Conservation (phyloP, 345 rosid genomes). For the Streptanthus diversifolius region DNA sequence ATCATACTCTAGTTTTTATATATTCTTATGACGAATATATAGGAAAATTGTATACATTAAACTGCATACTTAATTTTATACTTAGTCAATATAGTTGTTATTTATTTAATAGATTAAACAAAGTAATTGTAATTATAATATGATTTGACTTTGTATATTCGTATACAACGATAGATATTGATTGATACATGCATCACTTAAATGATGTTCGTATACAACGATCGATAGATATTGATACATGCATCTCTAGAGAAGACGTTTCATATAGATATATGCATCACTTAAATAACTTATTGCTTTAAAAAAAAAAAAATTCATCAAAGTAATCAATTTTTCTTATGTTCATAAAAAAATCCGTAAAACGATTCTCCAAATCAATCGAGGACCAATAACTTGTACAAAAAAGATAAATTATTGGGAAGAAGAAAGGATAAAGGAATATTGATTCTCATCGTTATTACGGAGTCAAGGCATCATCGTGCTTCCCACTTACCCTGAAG, state of each 20-base stretch:
- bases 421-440: background rate
- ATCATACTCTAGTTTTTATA: too few relatives aligned
- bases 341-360: background rate
- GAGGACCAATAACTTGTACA: background rate
- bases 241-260: too few relatives aligned
- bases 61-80: background rate
- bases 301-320: too few relatives aligned
- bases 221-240: too few relatives aligned
- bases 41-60: background rate
- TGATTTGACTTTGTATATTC: background rate
- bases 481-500: slow-evolving; percentile 30
- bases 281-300: too few relatives aligned
- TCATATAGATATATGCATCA: too few relatives aligned
- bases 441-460: slow-evolving; percentile 8
- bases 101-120: background rate
- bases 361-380: slow-evolving; percentile 1
- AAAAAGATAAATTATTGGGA: background rate
- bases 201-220: too few relatives aligned
- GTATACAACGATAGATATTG: background rate
- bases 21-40: background rate
- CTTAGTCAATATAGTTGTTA: background rate
- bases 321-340: background rate
- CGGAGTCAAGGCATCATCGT: slow-evolving; percentile 29
- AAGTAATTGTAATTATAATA: background rate
- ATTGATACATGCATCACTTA: slow-evolving; percentile 1